A percentile compares a stretch with the other conserved stretches of the same genome.
Conservation (phyloP, 352 stramenopile genomes). For the Elongisporangium senticosum region DNA sequence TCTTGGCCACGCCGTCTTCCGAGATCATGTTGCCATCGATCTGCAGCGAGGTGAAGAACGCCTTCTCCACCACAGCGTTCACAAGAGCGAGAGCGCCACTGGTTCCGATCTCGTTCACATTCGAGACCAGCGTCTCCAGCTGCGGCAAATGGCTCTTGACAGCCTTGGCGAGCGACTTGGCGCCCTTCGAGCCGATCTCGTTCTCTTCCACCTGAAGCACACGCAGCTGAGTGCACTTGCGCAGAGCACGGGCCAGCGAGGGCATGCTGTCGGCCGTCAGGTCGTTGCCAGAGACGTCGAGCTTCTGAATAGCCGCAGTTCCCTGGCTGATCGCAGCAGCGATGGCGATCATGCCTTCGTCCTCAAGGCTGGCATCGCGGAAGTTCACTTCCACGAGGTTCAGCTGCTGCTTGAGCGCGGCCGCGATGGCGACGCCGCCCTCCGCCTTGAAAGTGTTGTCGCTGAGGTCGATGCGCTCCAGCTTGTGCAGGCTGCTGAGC, state of each 20-base stretch:
- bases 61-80: conserved; percentile 50
- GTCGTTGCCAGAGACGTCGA: conserved; percentile 95
- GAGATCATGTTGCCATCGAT: conserved; percentile 85
- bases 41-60: conserved; percentile 43
- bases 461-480: conserved; percentile 89
- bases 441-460: conserved; percentile 93
- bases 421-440: conserved; percentile 80
- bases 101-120: conserved; percentile 86
- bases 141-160: conserved; percentile 40
- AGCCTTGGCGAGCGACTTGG: conserved; percentile 60
- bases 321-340: conserved; percentile 59
- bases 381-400: conserved; percentile 86
- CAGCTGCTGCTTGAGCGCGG: conserved; percentile 60
- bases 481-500: conserved; percentile 50
- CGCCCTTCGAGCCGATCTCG: conserved; percentile 86
- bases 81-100: conserved; percentile 84
- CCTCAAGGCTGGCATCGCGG: conserved; percentile 86
- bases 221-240: conserved; percentile 49
- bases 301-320: conserved; percentile 40
- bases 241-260: conserved; percentile 39
- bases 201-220: conserved; percentile 92
- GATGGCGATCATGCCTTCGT: conserved; percentile 85
- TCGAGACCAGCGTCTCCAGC: conserved; percentile 82
- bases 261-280: conserved; percentile 66
- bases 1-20: conserved; percentile 44